Evolutionary conservation across 2,329 filamentous ascomycete genomes (phyloP).

Genomic region (Septoria linicola): DNA sequence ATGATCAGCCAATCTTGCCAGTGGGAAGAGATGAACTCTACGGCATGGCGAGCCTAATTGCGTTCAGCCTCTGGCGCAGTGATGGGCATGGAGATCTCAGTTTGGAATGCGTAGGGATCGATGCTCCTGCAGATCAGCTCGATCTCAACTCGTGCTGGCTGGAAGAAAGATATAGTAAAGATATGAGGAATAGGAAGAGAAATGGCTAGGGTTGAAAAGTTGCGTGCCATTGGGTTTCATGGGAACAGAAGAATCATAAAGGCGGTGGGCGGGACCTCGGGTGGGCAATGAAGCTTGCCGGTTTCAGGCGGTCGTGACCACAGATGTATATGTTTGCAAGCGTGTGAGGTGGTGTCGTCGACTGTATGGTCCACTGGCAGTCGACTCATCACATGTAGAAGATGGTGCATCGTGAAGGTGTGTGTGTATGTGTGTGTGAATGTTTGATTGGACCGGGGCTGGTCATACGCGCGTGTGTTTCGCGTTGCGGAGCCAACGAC

Average conservation of each 20-base stretch:
- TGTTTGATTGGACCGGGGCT: background rate
- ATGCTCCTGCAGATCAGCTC: background rate
- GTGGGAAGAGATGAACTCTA: background rate
- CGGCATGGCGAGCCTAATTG: constrained; percentile 6
- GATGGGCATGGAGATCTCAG: background rate
- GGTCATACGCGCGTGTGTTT: constrained; percentile 8
- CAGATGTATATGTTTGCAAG: too few species aligned
- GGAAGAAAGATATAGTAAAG: too few species aligned
- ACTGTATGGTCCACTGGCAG: too few species aligned
- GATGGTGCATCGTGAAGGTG: background rate
- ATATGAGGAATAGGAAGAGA: too few species aligned
- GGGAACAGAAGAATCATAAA: background rate
- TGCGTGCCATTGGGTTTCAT: background rate
- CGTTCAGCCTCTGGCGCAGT: constrained; percentile 5
- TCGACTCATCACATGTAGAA: too few species aligned
- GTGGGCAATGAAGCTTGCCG: background rate
- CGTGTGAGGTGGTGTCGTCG: too few species aligned
- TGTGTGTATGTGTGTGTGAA: background rate
- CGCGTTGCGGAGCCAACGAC: constrained; percentile 18
- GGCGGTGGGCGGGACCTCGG: constrained; percentile 8
- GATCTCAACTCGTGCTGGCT: too few species aligned
- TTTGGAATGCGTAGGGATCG: background rate
- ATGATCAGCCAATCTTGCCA: background rate
- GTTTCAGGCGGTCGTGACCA: too few species aligned
- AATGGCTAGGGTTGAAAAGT: background rate